Conservation (phyloP, 1,284 basidiomycete species). For the Coriolopsis trogii region DNA sequence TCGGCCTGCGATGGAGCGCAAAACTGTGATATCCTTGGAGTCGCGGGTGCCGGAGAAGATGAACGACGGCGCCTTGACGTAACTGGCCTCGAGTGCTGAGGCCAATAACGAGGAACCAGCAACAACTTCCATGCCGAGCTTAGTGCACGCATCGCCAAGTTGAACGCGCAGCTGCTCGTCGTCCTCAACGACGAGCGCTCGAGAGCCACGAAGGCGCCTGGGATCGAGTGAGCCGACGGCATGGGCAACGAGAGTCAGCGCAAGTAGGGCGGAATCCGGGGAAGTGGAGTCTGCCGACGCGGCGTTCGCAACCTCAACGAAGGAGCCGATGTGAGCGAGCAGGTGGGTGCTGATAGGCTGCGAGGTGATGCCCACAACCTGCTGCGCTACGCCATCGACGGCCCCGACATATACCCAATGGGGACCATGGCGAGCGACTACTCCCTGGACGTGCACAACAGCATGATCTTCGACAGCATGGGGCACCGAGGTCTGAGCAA, state of each 20-base stretch:
- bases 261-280: not conserved
- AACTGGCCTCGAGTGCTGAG: too few relatives aligned
- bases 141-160: constrained; percentile 3
- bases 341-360: constrained; percentile 12
- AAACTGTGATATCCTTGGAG: not conserved
- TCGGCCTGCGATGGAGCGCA: not conserved
- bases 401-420: constrained; percentile 17
- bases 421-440: constrained; percentile 1
- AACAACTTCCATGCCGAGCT: constrained; percentile 3
- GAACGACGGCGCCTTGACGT: too few relatives aligned
- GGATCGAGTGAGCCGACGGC: constrained; percentile 14
- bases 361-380: constrained; percentile 14
- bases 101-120: too few relatives aligned
- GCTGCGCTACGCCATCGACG: not conserved
- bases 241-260: constrained; percentile 6
- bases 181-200: constrained; percentile 11
- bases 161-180: constrained; percentile 8
- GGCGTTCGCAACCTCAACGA: not conserved
- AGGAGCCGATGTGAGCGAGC: constrained; percentile 7
- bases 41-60: constrained; percentile 19
- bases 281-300: not conserved
- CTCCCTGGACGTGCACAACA: constrained; percentile 11
- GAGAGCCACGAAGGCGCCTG: constrained; percentile 8
- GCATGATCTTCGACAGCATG: constrained; percentile 8
- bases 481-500: constrained; percentile 4